Evolutionary conservation across 257 asterid species (phyloP).

Genomic region (Apocynum venetum): DNA sequence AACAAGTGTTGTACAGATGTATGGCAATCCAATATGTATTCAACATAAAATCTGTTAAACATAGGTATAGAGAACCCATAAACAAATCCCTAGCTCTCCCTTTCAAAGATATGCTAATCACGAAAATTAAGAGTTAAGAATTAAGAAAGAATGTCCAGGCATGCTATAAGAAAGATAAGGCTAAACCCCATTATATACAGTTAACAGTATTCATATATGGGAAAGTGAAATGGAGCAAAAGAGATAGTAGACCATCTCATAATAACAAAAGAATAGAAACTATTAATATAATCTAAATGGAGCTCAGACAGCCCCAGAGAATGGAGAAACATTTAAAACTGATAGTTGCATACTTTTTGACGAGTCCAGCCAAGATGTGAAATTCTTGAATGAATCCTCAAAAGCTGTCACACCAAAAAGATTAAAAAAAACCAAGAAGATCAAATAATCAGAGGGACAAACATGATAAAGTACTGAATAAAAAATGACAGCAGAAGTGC

Average conservation of each 20-base stretch:
- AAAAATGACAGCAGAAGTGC: neutral
- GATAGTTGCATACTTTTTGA: constrained; percentile 59
- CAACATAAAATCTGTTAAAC: neutral
- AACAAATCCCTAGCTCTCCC: neutral
- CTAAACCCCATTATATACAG: neutral
- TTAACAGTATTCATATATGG: neutral
- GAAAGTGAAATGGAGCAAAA: neutral
- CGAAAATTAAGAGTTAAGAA: no score
- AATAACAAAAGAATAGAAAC: neutral
- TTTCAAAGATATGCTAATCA: neutral
- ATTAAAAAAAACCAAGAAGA: neutral
- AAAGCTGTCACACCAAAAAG: constrained; percentile 34
- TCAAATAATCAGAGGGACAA: constrained; percentile 2
- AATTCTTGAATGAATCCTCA: constrained; percentile 84
- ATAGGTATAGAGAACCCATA: neutral
- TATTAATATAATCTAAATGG: neutral
- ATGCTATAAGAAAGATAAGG: neutral
- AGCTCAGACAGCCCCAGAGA: constrained; percentile 3
- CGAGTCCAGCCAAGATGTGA: constrained; percentile 80
- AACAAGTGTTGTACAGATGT: neutral
- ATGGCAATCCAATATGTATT: neutral
- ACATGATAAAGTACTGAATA: neutral
- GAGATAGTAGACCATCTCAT: neutral
- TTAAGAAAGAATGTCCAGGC: neutral
- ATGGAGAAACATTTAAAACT: constrained; percentile 11